Conservation (phyloP, 345 rosid species). For the Nasturtium officinale region DNA sequence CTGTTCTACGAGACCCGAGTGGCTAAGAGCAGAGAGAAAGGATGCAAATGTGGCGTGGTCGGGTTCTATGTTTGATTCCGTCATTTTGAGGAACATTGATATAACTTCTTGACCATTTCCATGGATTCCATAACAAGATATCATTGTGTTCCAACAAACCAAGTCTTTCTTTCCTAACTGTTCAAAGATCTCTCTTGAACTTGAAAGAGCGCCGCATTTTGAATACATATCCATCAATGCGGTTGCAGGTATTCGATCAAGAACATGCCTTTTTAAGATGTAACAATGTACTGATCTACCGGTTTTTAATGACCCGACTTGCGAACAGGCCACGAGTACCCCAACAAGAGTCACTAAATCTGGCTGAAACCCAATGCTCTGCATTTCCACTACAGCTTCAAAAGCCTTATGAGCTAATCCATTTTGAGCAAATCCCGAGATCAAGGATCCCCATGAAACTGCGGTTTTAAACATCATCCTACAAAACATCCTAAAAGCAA, state of each 20-base stretch:
- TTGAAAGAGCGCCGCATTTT: constrained; percentile 64
- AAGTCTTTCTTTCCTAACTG: constrained; percentile 52
- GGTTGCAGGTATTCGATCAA: constrained; percentile 52
- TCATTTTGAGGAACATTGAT: constrained; percentile 58
- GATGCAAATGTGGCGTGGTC: constrained; percentile 72
- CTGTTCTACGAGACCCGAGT: constrained; percentile 66
- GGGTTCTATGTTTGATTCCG: constrained; percentile 49
- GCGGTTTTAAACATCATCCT: constrained; percentile 51
- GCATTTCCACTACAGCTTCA: constrained; percentile 60
- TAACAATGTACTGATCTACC: constrained; percentile 65
- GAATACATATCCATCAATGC: constrained; percentile 72
- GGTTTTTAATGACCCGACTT: constrained; percentile 57
- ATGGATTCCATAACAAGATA: constrained; percentile 67
- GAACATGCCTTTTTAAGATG: constrained; percentile 50
- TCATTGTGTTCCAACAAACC: constrained; percentile 73
- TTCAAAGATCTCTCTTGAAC: constrained; percentile 54
- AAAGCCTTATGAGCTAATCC: constrained; percentile 56
- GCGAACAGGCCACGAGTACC: constrained; percentile 59
- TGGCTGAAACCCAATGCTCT: constrained; percentile 51
- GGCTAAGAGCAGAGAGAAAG: constrained; percentile 75
- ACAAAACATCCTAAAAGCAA: constrained; percentile 55
- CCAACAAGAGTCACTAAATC: constrained; percentile 62
- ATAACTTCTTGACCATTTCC: constrained; percentile 69
- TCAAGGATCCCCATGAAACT: constrained; percentile 65
- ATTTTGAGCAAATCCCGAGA: constrained; percentile 67